Base-by-base conservation (phyloP, 257 asterid species). In the Solanum ahanhuiri region DNA sequence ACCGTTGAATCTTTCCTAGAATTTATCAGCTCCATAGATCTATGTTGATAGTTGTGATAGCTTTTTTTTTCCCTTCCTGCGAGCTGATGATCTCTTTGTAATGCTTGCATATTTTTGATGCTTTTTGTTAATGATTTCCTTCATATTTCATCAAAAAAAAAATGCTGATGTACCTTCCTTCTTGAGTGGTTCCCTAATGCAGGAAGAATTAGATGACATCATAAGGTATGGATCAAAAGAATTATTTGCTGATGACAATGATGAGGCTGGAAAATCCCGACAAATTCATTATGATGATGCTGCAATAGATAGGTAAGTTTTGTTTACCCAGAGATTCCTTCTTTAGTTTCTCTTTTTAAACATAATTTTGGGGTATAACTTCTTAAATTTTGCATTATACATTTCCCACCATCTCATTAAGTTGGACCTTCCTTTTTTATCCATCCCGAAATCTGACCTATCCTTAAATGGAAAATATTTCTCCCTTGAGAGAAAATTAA, bases 141-240 rank as follows among this genome's bases (percentile, higher is more conserved):
- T 57, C 23, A 6, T 57, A 57, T 54, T 54, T 54, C 63, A 54
- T 54, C 17, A 48, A 48, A 15, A 51, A 51, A 54, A 54, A 57
- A 72, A 72, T 72, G 17, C 30, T 72, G 81, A 72, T 34, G 81
- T 72, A 34, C 81, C 81, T 72, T 72, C 48, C 81, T 9, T 72
- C 51, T 34, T 34, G 81, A 72, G 81, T 72, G 81, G 51, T 57
- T 84, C 88, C 86, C 75, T 87, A 73, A 81, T 89, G 90, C 93
- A 97, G 99, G 99, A 97, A 89, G 98, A 97, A 89, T 87, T 97
- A 70, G 98, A 97, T 91, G 99, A 94, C 89, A 97, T 97, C 88
- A 95, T 97, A 88, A 93, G 96, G 87, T 97, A 95, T 86, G 99
- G 99, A 37, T 93, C 99, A 67, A 94, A 94, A 91, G 99, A 97